Base-by-base conservation (phyloP, 768 basidiomycete species). In the Amanita phalloides region DNA sequence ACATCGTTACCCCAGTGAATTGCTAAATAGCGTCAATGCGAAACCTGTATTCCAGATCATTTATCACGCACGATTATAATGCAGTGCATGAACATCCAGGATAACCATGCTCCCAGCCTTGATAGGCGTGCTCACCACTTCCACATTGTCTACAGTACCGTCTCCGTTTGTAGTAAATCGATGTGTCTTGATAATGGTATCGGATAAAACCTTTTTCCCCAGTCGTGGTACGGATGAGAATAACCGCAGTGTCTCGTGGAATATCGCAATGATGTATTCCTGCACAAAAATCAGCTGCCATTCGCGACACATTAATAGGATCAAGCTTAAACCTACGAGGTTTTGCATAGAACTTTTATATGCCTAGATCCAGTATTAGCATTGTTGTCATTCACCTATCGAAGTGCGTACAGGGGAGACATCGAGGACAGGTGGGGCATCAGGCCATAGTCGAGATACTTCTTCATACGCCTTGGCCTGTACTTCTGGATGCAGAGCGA, bases 401-500 rank as follows among this genome's bases (percentile, higher is more conserved):
- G 32, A 23, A 21, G 17, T 23, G 48, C 67, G 45, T 56, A 75
- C 73, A 4, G 64, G 60, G 38, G 57, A 30, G 35, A 59, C 47
- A 4, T 48, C 57, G 8, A 57, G 45, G 10, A 61, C 55, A 6
- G 72, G 64, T 6, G 49, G 48, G 13, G 65, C 67, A 3, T 64
- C 56, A 8, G 74, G 73, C 71, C 75, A 76, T n/a, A 73, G 38
- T 13, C 45, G 50, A 6, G 47, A 32, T 4, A 68, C 59, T 49
- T 79, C 76, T 32, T 73, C 65, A 45, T 68, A 71, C 0, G 81
- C 56, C 49, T 66, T 73, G 25, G 69, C 61, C 56, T 81, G 79
- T 30, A 65, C 64, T 0, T 74, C 73, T 2, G 77, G 77, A 56
- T 78, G 62, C 10, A 79, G 62, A 3, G 79, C 79, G 6, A 81